These are phyloP conservation scores for Eucalyptus polybractea DNA, from an alignment of 345 rosid species.

Conservation along the genomic window DNA sequence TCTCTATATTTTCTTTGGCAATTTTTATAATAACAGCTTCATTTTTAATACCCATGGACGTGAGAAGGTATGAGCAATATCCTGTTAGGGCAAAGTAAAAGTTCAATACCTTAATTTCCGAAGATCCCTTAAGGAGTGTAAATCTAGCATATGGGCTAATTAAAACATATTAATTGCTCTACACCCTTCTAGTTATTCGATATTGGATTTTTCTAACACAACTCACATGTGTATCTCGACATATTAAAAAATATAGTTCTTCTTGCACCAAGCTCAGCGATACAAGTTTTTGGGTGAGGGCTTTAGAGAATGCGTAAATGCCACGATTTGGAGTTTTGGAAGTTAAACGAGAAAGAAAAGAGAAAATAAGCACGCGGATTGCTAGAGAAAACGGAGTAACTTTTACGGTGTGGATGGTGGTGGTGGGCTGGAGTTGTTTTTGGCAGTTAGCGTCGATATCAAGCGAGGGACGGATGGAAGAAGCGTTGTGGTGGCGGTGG, in stretches of 20 bases:
- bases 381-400: background rate
- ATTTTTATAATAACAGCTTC: background rate
- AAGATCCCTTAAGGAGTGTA: accelerated
- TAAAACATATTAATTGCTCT: too few species aligned
- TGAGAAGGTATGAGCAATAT: background rate
- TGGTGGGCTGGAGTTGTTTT: conserved; percentile 25
- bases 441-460: conserved; percentile 87
- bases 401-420: background rate
- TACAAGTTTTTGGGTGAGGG: background rate
- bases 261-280: too few species aligned
- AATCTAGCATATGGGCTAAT: too few species aligned
- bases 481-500: conserved; percentile 1
- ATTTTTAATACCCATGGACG: background rate
- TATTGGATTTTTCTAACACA: too few species aligned
- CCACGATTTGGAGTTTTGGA: background rate
- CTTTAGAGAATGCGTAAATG: background rate
- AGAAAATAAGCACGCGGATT: background rate
- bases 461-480: conserved; percentile 69
- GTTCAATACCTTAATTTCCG: accelerated
- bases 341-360: background rate
- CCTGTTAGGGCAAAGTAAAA: too few species aligned
- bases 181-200: accelerated
- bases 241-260: background rate
- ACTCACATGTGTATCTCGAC: accelerated
- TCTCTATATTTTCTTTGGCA: background rate